Evolutionary conservation across 2,329 filamentous ascomycete species (phyloP).

Genomic region (Calonectria honghensis): DNA sequence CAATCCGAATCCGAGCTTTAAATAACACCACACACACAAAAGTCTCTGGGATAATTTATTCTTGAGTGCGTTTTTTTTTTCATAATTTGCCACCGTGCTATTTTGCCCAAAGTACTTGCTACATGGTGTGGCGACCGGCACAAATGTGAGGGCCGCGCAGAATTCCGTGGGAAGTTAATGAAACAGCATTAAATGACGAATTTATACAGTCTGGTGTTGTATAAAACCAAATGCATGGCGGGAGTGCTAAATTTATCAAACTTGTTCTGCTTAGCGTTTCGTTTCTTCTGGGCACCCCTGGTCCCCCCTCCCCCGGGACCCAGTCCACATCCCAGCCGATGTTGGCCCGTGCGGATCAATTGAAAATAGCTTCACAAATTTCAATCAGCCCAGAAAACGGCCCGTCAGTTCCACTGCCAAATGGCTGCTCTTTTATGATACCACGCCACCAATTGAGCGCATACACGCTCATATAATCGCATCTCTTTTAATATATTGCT

Average conservation of each 20-base stretch:
- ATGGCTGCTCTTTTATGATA: constrained; percentile 40
- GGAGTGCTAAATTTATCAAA: constrained; percentile 10
- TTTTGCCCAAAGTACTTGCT: neutral
- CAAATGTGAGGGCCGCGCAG: neutral
- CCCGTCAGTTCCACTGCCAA: constrained; percentile 20
- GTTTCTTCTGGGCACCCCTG: constrained; percentile 1
- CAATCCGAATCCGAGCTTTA: neutral
- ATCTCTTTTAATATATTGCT: neutral
- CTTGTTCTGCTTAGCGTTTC: neutral
- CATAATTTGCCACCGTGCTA: neutral
- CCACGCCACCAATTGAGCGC: constrained; percentile 29
- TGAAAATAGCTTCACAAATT: constrained; percentile 33
- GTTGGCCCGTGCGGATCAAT: constrained; percentile 3
- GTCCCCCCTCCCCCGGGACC: too few relatives aligned
- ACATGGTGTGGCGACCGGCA: neutral
- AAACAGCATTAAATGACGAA: constrained; percentile 14
- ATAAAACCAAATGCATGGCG: constrained; percentile 12
- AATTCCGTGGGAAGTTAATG: neutral
- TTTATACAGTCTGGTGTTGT: neutral
- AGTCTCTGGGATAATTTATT: neutral
- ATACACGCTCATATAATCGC: constrained; percentile 4
- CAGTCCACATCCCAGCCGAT: neutral
- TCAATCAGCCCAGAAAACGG: constrained; percentile 7
- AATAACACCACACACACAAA: neutral
- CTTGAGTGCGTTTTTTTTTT: neutral